Base-by-base conservation (phyloP, 768 basidiomycete genomes). In the Thelephora ganbajun region DNA sequence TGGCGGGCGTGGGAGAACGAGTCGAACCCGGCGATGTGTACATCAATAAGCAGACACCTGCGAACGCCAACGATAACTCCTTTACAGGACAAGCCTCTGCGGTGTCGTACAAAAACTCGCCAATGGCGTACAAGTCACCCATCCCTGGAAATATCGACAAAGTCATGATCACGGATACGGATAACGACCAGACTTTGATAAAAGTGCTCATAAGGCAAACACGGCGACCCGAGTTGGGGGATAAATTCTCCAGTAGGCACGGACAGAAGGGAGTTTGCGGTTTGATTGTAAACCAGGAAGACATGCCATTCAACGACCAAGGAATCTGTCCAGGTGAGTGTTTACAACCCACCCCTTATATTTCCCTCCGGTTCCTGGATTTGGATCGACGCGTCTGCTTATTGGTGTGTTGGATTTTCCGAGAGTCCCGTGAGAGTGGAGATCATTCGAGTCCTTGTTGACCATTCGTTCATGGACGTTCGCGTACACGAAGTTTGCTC, bases 221-320 rank as follows among this genome's bases (percentile, higher is more conserved):
- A 14, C 76, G 96, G 61, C 73, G 90, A 47, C 96, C 96, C 41
- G 96, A 99, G 59, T 70, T 98, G 41, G 96, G 96, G 1, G 96
- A 99, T 70, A 99, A 99, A 67, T 99, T 99, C 63, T 97, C 93
- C 35, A 92, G 89, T 2, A 69, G 96, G 54, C 96, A 99, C 60
- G 96, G 96, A 41, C 96, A 99, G 67, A 99, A 99, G 66, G 96
- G 96, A 49, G 96, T 99, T 11, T 97, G 94, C 66, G 96, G 96
- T 20, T 66, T 99, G 63, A 98, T 99, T 61, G 96, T 99, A 47
- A 94, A 94, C 57, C 96, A 99, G 59, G 92, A 92, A 57, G 96
- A 99, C 64, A 81, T 99, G 89, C 96, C 94, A 2, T 99, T 99
- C 71, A 96, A 96, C 57, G 93, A 98, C 65, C 86, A 91, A 62